These are phyloP conservation scores for Metrosideros polymorpha DNA, from an alignment of 441 rosid species.

Conservation along the genomic window DNA sequence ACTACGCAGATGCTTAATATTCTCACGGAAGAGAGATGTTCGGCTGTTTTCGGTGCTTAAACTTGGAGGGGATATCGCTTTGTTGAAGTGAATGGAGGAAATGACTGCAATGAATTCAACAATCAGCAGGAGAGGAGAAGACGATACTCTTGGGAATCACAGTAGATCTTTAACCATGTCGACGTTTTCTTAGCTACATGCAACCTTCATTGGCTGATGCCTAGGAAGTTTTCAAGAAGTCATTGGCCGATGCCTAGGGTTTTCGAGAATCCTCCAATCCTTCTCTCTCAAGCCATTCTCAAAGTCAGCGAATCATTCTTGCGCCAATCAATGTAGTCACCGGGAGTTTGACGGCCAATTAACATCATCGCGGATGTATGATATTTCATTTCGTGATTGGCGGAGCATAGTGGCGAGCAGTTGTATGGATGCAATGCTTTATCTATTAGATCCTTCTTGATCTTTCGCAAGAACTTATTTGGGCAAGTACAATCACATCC, in stretches of 20 bases:
- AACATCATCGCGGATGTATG: not conserved
- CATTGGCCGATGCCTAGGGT: not conserved
- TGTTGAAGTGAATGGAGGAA: not conserved
- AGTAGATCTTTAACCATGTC: not conserved
- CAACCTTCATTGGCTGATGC: not conserved
- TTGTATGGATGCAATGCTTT: not conserved
- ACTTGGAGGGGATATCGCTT: not conserved
- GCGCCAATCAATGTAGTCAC: not conserved
- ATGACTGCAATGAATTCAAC: not conserved
- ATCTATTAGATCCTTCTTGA: no score
- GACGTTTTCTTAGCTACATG: not conserved
- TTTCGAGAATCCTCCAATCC: not conserved
- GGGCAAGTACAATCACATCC: no score
- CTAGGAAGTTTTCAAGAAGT: not conserved
- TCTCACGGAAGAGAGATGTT: no score
- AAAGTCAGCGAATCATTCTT: not conserved
- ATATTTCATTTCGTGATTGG: not conserved
- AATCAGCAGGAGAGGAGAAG: not conserved
- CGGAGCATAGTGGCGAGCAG: not conserved
- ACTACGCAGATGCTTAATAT: no score
- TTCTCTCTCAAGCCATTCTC: not conserved
- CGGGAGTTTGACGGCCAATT: not conserved
- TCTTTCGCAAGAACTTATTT: no score
- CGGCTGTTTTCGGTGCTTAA: no score
- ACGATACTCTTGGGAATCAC: not conserved